Base-by-base conservation (phyloP, 805 yeast genomes). In the Lipomyces sp. region DNA sequence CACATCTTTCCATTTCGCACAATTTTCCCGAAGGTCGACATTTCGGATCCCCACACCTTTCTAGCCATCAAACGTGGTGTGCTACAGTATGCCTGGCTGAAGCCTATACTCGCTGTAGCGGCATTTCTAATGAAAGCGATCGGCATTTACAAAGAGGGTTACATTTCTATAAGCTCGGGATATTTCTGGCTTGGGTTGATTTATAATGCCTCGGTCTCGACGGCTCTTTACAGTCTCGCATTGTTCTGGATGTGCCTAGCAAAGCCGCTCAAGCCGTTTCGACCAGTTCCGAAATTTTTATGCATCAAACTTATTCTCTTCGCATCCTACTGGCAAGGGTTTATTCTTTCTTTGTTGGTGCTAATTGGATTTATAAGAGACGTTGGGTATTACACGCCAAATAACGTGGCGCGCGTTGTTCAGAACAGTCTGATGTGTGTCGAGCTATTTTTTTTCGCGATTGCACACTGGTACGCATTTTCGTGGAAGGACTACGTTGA, bases 261-360 rank as follows among this genome's bases (percentile, higher is more conserved):
- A 79, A 75, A 75, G 1, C 98, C 93, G 73, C 81, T 95, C 71
- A 83, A 80, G 62, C 90, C 88, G 1, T 93, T 88, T 79, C 85
- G 90, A 63, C 98, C 98, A 2, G 87, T 95, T 85, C 92, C 96
- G 10, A 73, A 73, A 78, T 95, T 95, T 76, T 76, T 95, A 51
- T 92, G 98, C 79, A 97, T 95, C 57, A 95, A 95, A 75, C 82
- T 92, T 69, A 92, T 95, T 63, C 93, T 95, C 59, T 95, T 95
- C 82, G 98, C 97, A 32, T 90, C 97, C n/a, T 95, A 92, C 76
- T 95, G 99, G 99, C 99, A 95, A 76, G 92, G 96, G 80, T 83
- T 78, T 80, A 82, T 74, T 71, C 83, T 73, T 83, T 87, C 62
- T 59, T 81, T 54, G 71, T 85, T 67, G 65, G 76, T 53, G 72